phyloP scores from a whole-genome alignment of 2,329 filamentous ascomycete species.

The Calonectria pteridis region DNA sequence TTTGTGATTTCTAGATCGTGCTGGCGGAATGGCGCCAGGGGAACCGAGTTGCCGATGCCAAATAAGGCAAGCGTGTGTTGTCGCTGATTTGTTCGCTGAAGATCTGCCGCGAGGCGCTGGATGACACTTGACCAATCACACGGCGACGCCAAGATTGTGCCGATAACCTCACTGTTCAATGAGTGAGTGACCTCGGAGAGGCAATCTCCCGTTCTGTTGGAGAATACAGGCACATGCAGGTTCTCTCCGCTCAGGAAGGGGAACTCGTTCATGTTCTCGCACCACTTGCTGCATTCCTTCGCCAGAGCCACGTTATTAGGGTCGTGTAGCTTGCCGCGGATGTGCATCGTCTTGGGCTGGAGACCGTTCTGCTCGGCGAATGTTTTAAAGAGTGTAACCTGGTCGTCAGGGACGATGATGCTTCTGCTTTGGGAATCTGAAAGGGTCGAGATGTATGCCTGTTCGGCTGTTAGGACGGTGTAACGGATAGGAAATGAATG shows the following conservation, averaged over 20 bases:
- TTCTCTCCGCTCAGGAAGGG: slow-evolving; percentile 14
- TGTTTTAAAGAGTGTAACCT: slow-evolving; percentile 20
- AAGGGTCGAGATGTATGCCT: slow-evolving; percentile 32
- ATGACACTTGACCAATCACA: slow-evolving; percentile 33
- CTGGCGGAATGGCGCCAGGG: slow-evolving; percentile 20
- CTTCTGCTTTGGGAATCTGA: slow-evolving; percentile 29
- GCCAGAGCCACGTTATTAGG: slow-evolving; percentile 23
- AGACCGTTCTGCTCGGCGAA: slow-evolving; percentile 27
- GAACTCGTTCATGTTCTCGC: neutral
- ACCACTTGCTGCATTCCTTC: slow-evolving; percentile 26
- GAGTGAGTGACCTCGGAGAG: slow-evolving; percentile 4
- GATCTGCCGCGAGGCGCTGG: slow-evolving; percentile 20
- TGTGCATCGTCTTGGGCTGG: slow-evolving; percentile 33
- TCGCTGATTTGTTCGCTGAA: slow-evolving; percentile 15
- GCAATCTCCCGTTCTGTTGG: slow-evolving; percentile 26
- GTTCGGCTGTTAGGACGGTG: neutral
- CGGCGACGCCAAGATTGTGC: slow-evolving; percentile 26
- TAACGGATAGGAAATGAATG: neutral
- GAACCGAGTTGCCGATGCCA: slow-evolving; percentile 33
- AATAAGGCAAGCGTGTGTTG: slow-evolving; percentile 29
- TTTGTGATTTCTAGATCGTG: slow-evolving; percentile 29
- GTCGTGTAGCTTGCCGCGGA: slow-evolving; percentile 33
- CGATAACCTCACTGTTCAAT: slow-evolving; percentile 30
- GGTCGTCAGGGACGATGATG: slow-evolving; percentile 26
- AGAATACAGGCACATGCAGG: slow-evolving; percentile 25